These are phyloP conservation scores for Raphidocelis subcapitata DNA, from an alignment of 139 green algal species.

Conservation along the genomic window DNA sequence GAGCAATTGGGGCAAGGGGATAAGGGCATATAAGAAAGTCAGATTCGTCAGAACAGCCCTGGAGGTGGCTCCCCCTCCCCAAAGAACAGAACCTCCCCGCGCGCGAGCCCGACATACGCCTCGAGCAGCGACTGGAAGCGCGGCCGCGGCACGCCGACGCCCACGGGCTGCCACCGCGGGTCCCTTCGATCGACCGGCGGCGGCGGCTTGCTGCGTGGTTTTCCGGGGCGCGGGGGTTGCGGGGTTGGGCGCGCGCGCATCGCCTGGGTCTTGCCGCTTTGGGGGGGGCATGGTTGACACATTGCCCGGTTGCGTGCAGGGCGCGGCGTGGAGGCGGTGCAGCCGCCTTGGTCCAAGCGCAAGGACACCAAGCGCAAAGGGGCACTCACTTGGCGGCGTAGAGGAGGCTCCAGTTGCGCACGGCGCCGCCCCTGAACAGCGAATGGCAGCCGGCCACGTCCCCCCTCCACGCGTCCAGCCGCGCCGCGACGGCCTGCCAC, in stretches of 20 bases:
- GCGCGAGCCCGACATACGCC: not conserved
- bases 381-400: not conserved
- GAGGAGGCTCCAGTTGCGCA: conserved; percentile 26
- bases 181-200: conserved; percentile 4
- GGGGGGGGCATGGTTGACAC: too few relatives aligned
- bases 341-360: too few relatives aligned
- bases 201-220: not conserved
- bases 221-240: not conserved
- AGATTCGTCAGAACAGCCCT: too few relatives aligned
- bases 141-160: conserved; percentile 7
- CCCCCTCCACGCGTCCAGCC: conserved; percentile 1
- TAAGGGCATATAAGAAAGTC: too few relatives aligned
- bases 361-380: too few relatives aligned
- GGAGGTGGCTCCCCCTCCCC: too few relatives aligned
- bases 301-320: too few relatives aligned
- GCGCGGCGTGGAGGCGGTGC: too few relatives aligned
- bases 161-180: conserved; percentile 3
- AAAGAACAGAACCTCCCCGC: too few relatives aligned
- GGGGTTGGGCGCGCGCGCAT: not conserved
- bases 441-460: conserved; percentile 11
- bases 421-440: not conserved
- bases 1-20: too few relatives aligned
- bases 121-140: not conserved
- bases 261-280: too few relatives aligned
- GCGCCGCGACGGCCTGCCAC: conserved; percentile 2